Percentiles rank a stretch among this genome's conserved stretches.
Evolutionary conservation across 2,329 filamentous ascomycete species (phyloP).

Genomic region (Septoria linicola): DNA sequence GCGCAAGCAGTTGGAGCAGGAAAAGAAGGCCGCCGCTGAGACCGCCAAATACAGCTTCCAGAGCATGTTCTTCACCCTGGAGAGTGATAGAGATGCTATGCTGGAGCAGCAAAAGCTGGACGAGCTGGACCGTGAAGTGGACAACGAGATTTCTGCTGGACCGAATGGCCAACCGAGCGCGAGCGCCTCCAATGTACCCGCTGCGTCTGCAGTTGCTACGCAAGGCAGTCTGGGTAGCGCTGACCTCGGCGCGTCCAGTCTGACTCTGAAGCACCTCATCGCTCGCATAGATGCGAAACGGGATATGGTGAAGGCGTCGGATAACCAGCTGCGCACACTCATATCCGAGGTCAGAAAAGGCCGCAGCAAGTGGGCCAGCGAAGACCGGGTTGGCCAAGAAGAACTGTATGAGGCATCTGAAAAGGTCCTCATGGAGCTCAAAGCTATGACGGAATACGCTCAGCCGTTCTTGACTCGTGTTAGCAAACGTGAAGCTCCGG

Average conservation of each 20-base stretch:
- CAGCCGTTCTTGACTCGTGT: conserved; percentile 92
- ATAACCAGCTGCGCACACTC: conserved; percentile 84
- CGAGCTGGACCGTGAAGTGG: conserved; percentile 92
- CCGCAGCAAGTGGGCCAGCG: conserved; percentile 96
- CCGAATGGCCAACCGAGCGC: conserved; percentile 51
- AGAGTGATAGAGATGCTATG: conserved; percentile 95
- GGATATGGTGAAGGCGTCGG: conserved; percentile 83
- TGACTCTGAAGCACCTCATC: conserved; percentile 96
- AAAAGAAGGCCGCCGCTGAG: conserved; percentile 86
- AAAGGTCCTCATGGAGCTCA: conserved; percentile 94
- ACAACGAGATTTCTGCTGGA: conserved; percentile 82
- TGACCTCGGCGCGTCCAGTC: conserved; percentile 90
- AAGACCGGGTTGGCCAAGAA: conserved; percentile 95
- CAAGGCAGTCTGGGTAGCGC: conserved; percentile 89
- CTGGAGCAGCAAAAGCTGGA: conserved; percentile 95
- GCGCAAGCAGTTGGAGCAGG: conserved; percentile 88
- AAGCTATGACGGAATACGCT: conserved; percentile 95
- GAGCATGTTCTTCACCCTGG: conserved; percentile 89
- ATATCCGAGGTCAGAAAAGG: conserved; percentile 99
- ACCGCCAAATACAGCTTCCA: conserved; percentile 87
- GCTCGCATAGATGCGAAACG: conserved; percentile 92
- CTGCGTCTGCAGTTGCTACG: conserved; percentile 58
- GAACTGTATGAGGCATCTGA: conserved; percentile 96
- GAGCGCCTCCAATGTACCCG: conserved; percentile 49
- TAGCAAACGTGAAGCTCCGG: conserved; percentile 94